phyloP scores from a whole-genome alignment of 306 rosid genomes.

The Quercus glauca region DNA sequence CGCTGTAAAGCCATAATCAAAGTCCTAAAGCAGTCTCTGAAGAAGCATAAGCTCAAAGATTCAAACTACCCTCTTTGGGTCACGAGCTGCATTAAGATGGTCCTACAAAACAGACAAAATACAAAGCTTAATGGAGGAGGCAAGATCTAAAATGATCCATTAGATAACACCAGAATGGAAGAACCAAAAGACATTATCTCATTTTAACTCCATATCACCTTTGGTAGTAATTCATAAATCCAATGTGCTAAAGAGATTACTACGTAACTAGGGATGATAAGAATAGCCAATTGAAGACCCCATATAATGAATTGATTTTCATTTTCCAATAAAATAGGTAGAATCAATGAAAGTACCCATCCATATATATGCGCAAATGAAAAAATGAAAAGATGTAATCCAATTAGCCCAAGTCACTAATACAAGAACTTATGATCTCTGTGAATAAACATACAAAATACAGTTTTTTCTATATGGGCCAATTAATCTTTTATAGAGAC shows the following conservation, averaged over 20 bases:
- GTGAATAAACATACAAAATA: too few relatives aligned
- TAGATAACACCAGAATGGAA: not conserved
- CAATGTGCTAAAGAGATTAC: not conserved
- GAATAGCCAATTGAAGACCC: not conserved
- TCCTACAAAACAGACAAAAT: slow-evolving; percentile 58
- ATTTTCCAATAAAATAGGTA: not conserved
- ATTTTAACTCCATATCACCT: not conserved
- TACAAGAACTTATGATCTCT: not conserved
- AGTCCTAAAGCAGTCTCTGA: slow-evolving; percentile 9
- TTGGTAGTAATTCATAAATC: not conserved
- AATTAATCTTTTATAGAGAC: not conserved
- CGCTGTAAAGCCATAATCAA: slow-evolving; percentile 23
- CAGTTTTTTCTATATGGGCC: not conserved
- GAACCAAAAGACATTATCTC: not conserved
- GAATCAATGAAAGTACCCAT: not conserved
- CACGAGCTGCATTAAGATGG: slow-evolving; percentile 82
- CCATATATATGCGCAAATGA: not conserved
- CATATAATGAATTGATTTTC: not conserved
- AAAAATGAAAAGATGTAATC: not conserved
- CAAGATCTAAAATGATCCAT: not conserved
- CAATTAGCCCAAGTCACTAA: not conserved
- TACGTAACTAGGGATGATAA: not conserved
- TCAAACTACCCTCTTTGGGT: slow-evolving; percentile 70
- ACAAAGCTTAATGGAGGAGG: slow-evolving; percentile 14
- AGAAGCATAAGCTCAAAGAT: slow-evolving; percentile 20